Conservation (phyloP, 176 grass and related monocot genomes). For the Hyparrhenia diplandra region DNA sequence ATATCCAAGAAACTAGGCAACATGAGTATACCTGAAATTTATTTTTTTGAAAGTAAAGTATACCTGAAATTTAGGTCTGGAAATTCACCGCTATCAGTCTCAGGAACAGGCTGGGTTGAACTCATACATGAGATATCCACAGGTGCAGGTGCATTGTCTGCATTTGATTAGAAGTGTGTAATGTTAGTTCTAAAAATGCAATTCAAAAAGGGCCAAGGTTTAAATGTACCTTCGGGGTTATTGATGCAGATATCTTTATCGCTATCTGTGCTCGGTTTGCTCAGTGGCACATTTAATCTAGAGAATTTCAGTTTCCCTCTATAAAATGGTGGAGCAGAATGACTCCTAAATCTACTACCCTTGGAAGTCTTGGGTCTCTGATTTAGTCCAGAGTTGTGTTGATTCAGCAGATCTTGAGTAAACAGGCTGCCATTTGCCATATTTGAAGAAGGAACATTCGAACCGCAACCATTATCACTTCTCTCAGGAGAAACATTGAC, state of each 20-base stretch:
- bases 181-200: slow-evolving; percentile 17
- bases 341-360: slow-evolving; percentile 56
- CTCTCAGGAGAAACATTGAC: slow-evolving; percentile 31
- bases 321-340: slow-evolving; percentile 86
- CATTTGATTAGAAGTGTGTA: slow-evolving; percentile 17
- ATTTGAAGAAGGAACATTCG: slow-evolving; percentile 9
- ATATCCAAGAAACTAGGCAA: slow-evolving; percentile 17
- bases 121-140: slow-evolving; percentile 26
- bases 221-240: slow-evolving; percentile 44
- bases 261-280: slow-evolving; percentile 24
- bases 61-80: slow-evolving; percentile 53
- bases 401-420: slow-evolving; percentile 32
- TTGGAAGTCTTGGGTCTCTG: slow-evolving; percentile 28
- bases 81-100: slow-evolving; percentile 40
- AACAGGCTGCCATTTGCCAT: slow-evolving; percentile 16
- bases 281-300: slow-evolving; percentile 41
- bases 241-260: slow-evolving; percentile 40
- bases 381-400: slow-evolving; percentile 26
- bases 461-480: slow-evolving; percentile 21
- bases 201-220: background rate
- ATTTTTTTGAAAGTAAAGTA: too few species aligned
- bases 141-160: slow-evolving; percentile 30
- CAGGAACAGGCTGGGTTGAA: slow-evolving; percentile 50
- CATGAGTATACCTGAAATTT: slow-evolving; percentile 52
- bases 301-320: slow-evolving; percentile 70